phyloP scores from a whole-genome alignment of 179 eudicot species.

The Beta macrorhiza region DNA sequence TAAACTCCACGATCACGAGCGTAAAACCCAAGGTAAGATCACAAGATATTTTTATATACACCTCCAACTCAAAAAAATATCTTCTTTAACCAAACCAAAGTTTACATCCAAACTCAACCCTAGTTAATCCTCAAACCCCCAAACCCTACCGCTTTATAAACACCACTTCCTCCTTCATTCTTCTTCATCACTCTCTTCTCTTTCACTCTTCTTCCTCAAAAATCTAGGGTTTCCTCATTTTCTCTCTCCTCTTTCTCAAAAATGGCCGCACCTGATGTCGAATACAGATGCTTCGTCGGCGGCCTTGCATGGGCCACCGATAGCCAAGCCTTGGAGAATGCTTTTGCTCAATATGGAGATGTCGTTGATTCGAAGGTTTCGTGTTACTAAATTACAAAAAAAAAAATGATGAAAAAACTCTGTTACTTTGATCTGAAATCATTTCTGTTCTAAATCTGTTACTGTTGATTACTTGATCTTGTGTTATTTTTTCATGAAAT shows the following conservation, averaged over 20 bases:
- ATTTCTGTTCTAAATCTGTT: background rate
- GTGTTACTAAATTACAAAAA: conserved; percentile 14
- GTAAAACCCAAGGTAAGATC: background rate
- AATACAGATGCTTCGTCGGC: conserved; percentile 89
- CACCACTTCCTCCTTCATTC: background rate
- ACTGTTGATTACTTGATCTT: conserved; percentile 42
- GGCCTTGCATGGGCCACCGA: conserved; percentile 98
- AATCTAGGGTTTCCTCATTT: background rate
- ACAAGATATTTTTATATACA: background rate
- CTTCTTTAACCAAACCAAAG: conserved; percentile 1
- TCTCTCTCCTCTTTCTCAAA: background rate
- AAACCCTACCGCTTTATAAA: conserved; percentile 20
- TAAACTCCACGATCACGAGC: conserved; percentile 3
- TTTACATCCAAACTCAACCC: conserved; percentile 12
- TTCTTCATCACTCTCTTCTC: conserved; percentile 12
- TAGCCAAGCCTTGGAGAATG: conserved; percentile 50
- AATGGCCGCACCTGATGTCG: conserved; percentile 63
- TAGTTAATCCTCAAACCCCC: conserved; percentile 1
- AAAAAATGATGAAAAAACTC: background rate
- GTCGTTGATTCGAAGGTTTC: conserved; percentile 88
- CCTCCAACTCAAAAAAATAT: background rate
- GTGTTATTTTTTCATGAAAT: conserved; percentile 34
- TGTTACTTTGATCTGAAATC: conserved; percentile 19
- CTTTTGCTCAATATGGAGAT: conserved; percentile 70
- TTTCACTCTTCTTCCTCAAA: background rate